Evolutionary conservation across 495 filamentous ascomycete genomes (phyloP).

Genomic region (Mycothermus thermophilus): DNA sequence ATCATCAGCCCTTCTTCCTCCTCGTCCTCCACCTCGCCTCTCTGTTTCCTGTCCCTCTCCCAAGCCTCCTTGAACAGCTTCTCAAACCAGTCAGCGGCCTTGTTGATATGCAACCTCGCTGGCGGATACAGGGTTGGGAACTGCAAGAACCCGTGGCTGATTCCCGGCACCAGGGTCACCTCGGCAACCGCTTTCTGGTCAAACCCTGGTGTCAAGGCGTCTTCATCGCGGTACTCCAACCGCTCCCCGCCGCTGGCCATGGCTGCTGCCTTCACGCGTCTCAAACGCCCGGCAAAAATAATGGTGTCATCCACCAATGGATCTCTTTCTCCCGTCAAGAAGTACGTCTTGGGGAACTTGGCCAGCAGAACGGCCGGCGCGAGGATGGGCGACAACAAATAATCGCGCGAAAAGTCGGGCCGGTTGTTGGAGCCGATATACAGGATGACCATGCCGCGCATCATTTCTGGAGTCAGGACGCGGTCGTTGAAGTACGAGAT

Average conservation of each 20-base stretch:
- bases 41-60: slow-evolving; percentile 14
- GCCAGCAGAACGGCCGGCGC: slow-evolving; percentile 73
- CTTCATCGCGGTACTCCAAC: slow-evolving; percentile 19
- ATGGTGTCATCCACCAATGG: slow-evolving; percentile 94
- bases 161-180: slow-evolving; percentile 69
- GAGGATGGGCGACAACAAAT: slow-evolving; percentile 73
- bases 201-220: slow-evolving; percentile 34
- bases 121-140: slow-evolving; percentile 78
- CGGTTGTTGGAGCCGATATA: slow-evolving; percentile 89
- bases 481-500: slow-evolving; percentile 97
- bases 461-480: slow-evolving; percentile 92
- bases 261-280: slow-evolving; percentile 62
- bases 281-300: slow-evolving; percentile 78
- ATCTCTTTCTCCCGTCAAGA: slow-evolving; percentile 89
- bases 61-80: slow-evolving; percentile 46
- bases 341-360: slow-evolving; percentile 78
- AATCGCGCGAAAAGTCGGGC: slow-evolving; percentile 86
- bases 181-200: slow-evolving; percentile 68
- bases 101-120: slow-evolving; percentile 66
- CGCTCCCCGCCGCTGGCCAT: slow-evolving; percentile 18
- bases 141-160: slow-evolving; percentile 85
- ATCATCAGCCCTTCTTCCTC: too few relatives aligned
- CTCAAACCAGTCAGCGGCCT: slow-evolving; percentile 63
- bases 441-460: slow-evolving; percentile 97
- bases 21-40: slow-evolving; percentile 10